phyloP scores from a whole-genome alignment of 768 basidiomycete genomes.

The Coprinellus aureogranulatus region DNA sequence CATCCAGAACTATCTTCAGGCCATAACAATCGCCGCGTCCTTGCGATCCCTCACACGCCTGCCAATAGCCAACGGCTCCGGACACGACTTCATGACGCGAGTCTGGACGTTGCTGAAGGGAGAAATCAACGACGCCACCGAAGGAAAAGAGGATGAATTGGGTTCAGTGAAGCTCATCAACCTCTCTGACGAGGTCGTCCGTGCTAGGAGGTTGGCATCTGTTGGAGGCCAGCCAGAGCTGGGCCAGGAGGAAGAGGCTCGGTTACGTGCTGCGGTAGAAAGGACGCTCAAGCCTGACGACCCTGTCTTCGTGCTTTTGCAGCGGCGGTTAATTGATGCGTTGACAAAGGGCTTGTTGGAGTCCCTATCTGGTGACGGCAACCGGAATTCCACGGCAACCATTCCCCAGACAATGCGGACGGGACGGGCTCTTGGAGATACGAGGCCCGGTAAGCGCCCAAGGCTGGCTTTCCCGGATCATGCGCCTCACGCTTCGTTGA shows the following conservation, averaged over 20 bases:
- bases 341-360: conserved; percentile 16
- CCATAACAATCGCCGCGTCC: conserved; percentile 61
- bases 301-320: conserved; percentile 65
- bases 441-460: conserved; percentile 17
- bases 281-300: conserved; percentile 60
- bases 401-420: conserved; percentile 36
- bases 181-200: conserved; percentile 72
- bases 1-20: conserved; percentile 70
- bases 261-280: conserved; percentile 58
- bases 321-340: conserved; percentile 52
- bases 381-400: not conserved
- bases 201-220: conserved; percentile 37
- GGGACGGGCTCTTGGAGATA: conserved; percentile 24
- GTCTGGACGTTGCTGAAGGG: conserved; percentile 63
- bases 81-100: conserved; percentile 50
- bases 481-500: not conserved
- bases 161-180: conserved; percentile 57
- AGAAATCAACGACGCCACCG: conserved; percentile 46
- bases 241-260: conserved; percentile 44
- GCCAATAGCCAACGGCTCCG: conserved; percentile 18
- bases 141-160: conserved; percentile 17
- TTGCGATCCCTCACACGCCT: conserved; percentile 55
- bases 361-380: not conserved
- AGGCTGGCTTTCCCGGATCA: not conserved
- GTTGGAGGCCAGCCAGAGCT: conserved; percentile 11